Evolutionary conservation across 2,329 filamentous ascomycete genomes (phyloP), one percentile per base, ranked within the genome.

Genomic region (Pyrenophora graminea): DNA sequence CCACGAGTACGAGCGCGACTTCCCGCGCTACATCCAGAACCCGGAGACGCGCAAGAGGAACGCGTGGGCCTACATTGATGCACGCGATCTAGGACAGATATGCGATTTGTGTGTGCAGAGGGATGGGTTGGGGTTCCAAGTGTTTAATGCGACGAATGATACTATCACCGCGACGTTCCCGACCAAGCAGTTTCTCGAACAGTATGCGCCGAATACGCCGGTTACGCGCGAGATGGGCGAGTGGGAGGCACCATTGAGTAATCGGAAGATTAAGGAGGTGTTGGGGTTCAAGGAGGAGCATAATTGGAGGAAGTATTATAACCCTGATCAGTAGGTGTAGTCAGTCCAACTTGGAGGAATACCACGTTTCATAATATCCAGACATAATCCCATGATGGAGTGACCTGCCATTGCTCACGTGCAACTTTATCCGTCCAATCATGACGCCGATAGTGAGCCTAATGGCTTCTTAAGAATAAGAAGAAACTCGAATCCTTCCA

Each of bases 111-210:
- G 75, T 15, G 75, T 86, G 4, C 58, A 77, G 53, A 81, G 79
- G 57, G 76, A 77, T 61, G 82, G 81, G 0, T 61, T 87, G 8
- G 84, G 84, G 0, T 87, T 84, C 58, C 82, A 86, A 62, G 72
- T 86, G 0, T 87, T 86, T 69, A 87, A 87, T 62, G 84, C 83
- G 1, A 84, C 82, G 0, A 87, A 87, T 61, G 79, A 84, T 60
- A 81, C 77, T 2, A 85, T 85, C 41, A 86, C 83, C 0, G 80
- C 80, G 3, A 77, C 73, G 7, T 67, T 75, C 18, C 78, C 80
- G 0, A 84, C 82, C 0, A 72, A 70, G 37, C 75, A 81, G 49
- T 83, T 85, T 51, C 60, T 86, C 46, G 72, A 77, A 60, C 74
- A 79, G 60, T 70, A 70, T 8, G 79, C 75, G 46, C 82, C 82